Base-by-base conservation (phyloP, 2,329 filamentous ascomycete genomes). In the Cercospora sp. region DNA sequence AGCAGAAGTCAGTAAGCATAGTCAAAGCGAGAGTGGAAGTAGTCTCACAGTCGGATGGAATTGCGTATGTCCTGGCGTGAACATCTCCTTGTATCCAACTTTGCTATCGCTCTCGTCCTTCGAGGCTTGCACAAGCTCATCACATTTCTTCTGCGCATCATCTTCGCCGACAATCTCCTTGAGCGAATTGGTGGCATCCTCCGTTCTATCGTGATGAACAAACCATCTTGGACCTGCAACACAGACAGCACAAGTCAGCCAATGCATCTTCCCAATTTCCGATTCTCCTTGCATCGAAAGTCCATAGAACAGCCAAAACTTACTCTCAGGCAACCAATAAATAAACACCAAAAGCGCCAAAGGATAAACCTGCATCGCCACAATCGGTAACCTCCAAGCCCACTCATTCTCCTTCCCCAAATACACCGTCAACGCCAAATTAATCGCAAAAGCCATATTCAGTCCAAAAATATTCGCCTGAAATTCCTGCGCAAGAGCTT, bases 401-500 rank as follows among this genome's bases (percentile, higher is more conserved):
- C 87, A 89, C 73, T 89, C 81, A 71, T 80, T 85, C 7, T 79
- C 74, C 71, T 88, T 88, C 3, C 87, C 86, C 3, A 89, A 79
- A 0, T 76, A 74, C 5, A 83, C 77, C 0, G 87, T 89, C 2
- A 87, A 81, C 1, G 78, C 81, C 1, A 89, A 78, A 71, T 89
- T 89, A 75, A 89, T 84, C 0, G 80, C 83, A 74, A 88, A 89
- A 0, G 87, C 87, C 82, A 88, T 84, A 67, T 88, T 82, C 2
- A 90, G 76, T 0, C 87, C 86, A 66, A 88, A 86, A 70, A 89
- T 89, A 71, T 90, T 90, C 76, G 84, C 85, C 74, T 89, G 87
- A 72, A 89, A 89, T 72, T 89, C 87, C 73, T 89, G 85, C 1
- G 86, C 86, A 53, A 89, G 76, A 1, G 87, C 86, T 71, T 84